Evolutionary conservation across 2,329 filamentous ascomycete genomes (phyloP), one percentile per base, ranked within the genome.

Genomic region (Didymella pomorum): DNA sequence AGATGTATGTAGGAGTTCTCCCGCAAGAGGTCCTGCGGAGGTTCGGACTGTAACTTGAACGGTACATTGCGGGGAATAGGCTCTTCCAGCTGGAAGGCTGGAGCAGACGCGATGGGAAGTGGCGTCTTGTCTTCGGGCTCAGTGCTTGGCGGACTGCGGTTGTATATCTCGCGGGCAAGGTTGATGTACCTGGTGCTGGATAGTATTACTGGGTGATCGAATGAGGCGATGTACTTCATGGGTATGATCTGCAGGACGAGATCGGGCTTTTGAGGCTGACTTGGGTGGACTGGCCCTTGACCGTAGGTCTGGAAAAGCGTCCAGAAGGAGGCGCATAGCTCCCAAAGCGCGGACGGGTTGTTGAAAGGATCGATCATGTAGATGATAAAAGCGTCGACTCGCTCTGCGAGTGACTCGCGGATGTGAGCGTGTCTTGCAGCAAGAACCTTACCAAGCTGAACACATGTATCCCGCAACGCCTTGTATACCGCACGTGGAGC

Each of bases 1-100:
- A 96, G 80, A 72, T 96, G 92, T 28, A 96, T 86, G 69, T 89
- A 89, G 0, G 87, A 90, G 64, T 93, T 92, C 71, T 95, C 91
- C 54, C 89, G 86, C 52, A 95, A 80, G 6, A 94, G 79, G 18
- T 92, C 90, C 18, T 87, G 84, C 0, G 90, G 91, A 2, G 90
- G 89, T 14, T 85, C 86, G 0, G 85, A 77, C 1, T 81, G 83
- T 2, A 93, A 78, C 71, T 91, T 90, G 77, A 96, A 95, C 48
- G 91, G 89, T 51, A 96, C 89, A 26, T 82, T 83, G 25, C 89
- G 86, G 11, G 91, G 90, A 4, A 90, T 79, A 0, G 86, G 80
- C 63, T 88, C 86, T 70, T 93, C 91, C 1, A 96, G 81, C 58
- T 90, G 82, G 54, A 95, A 87, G 0, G 90, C 87, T 2, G 91